These are phyloP conservation scores for Dendryphion nanum DNA, from an alignment of 2,329 filamentous ascomycete species.

Conservation along the genomic window DNA sequence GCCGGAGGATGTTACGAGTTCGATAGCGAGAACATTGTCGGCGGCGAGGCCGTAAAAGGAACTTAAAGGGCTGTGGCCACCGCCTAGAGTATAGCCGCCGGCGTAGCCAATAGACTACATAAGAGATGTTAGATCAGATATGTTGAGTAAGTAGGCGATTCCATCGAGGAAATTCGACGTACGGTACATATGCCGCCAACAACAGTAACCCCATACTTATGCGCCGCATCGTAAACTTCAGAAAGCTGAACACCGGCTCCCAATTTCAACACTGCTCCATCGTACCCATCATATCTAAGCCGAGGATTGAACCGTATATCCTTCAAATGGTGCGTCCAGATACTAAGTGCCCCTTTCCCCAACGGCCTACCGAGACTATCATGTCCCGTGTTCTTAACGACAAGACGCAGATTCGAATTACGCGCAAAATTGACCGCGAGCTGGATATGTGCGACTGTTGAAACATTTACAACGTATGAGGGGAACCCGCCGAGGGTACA, in stretches of 20 bases:
- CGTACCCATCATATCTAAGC: slow-evolving; percentile 3
- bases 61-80: slow-evolving; percentile 53
- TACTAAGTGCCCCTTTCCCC: slow-evolving; percentile 4
- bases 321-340: slow-evolving; percentile 11
- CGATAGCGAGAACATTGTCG: slow-evolving; percentile 16
- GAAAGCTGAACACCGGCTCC: slow-evolving; percentile 10
- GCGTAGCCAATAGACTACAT: slow-evolving; percentile 47
- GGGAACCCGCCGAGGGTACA: slow-evolving; percentile 6
- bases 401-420: slow-evolving; percentile 11
- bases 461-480: slow-evolving; percentile 7
- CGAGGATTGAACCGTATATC: slow-evolving; percentile 1
- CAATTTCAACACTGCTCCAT: slow-evolving; percentile 8
- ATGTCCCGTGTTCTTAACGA: slow-evolving; percentile 15
- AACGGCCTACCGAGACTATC: slow-evolving; percentile 6
- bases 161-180: slow-evolving; percentile 1
- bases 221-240: slow-evolving; percentile 9
- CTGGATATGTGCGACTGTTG: slow-evolving; percentile 4
- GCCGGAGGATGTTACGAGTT: slow-evolving; percentile 11
- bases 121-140: slow-evolving; percentile 8
- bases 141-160: too few species aligned
- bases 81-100: slow-evolving; percentile 40
- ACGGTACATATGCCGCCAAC: slow-evolving; percentile 8
- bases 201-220: slow-evolving; percentile 6
- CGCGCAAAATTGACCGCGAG: slow-evolving; percentile 8
- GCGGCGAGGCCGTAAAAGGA: slow-evolving; percentile 38